Conservation (phyloP, 208 protist genomes). For the Acanthamoeba polyphaga region DNA sequence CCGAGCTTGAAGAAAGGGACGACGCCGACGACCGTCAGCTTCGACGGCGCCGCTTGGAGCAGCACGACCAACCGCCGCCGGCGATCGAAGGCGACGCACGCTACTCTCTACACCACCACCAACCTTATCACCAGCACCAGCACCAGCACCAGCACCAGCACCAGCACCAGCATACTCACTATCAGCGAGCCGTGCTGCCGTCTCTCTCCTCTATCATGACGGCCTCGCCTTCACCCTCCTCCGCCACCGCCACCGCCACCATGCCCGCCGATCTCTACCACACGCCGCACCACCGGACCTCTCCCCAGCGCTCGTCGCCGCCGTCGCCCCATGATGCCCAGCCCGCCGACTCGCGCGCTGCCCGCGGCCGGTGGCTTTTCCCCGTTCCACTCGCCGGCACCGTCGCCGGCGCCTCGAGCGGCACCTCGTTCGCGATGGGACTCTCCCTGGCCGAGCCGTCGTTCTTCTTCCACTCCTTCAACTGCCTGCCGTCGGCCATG, state of each 20-base stretch:
- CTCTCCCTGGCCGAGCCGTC: neutral
- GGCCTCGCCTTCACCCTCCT: neutral
- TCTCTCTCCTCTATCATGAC: neutral
- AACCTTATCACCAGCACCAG: too few species aligned
- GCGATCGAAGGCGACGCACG: neutral
- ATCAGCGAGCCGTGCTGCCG: neutral
- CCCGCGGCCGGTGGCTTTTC: too few species aligned
- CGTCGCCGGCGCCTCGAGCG: too few species aligned
- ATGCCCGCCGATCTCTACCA: too few species aligned
- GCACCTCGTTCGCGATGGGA: neutral
- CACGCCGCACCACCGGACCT: too few species aligned
- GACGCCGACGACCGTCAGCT: neutral
- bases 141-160: neutral
- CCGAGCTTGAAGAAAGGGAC: too few species aligned
- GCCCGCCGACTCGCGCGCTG: too few species aligned
- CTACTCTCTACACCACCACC: neutral
- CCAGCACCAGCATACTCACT: too few species aligned
- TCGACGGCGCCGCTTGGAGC: neutral
- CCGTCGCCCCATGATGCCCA: neutral
- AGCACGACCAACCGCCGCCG: neutral
- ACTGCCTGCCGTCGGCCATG: constrained; percentile 8
- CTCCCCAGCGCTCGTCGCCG: neutral
- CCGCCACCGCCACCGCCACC: neutral
- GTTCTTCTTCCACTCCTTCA: constrained; percentile 58
- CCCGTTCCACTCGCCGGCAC: too few species aligned